phyloP scores from a whole-genome alignment of 352 stramenopile genomes.

The Globisporangium spinosum region DNA sequence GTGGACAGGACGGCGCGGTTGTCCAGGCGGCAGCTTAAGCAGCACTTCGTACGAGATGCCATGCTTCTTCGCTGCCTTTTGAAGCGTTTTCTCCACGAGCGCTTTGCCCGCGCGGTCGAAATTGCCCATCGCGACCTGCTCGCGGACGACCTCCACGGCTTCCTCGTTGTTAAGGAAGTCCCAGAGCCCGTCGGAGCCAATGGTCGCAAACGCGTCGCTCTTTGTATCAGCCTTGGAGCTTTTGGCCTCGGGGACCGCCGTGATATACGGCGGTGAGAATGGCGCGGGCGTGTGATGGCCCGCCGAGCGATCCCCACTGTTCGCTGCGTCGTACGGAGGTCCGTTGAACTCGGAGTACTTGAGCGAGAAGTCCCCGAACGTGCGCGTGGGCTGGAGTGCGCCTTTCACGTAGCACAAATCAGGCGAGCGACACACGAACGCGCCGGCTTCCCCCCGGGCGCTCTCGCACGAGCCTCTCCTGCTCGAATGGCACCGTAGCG shows the following conservation, averaged over 20 bases:
- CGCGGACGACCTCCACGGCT: constrained; percentile 85
- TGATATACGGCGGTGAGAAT: constrained; percentile 92
- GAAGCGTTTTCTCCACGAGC: not conserved
- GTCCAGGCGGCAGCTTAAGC: not conserved
- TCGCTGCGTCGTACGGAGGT: constrained; percentile 34
- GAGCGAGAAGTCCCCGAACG: constrained; percentile 90
- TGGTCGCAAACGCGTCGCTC: constrained; percentile 94
- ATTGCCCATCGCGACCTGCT: constrained; percentile 50
- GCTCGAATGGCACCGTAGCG: constrained; percentile 78
- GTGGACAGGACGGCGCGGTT: constrained; percentile 75
- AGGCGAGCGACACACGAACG: constrained; percentile 84
- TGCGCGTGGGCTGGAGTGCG: constrained; percentile 85
- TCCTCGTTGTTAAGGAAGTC: constrained; percentile 95
- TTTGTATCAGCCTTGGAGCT: constrained; percentile 6
- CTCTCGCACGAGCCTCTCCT: constrained; percentile 74
- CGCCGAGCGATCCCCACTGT: constrained; percentile 66
- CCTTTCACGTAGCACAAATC: constrained; percentile 93
- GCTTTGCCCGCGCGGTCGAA: constrained; percentile 18
- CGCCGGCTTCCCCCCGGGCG: constrained; percentile 86
- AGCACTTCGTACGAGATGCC: not conserved
- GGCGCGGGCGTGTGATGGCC: constrained; percentile 82
- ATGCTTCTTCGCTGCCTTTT: not conserved
- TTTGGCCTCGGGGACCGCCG: constrained; percentile 53
- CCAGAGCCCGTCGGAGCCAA: constrained; percentile 96
- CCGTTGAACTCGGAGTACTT: constrained; percentile 93